Conservation (phyloP, 1,284 basidiomycete species). For the Gymnopus androsaceus region DNA sequence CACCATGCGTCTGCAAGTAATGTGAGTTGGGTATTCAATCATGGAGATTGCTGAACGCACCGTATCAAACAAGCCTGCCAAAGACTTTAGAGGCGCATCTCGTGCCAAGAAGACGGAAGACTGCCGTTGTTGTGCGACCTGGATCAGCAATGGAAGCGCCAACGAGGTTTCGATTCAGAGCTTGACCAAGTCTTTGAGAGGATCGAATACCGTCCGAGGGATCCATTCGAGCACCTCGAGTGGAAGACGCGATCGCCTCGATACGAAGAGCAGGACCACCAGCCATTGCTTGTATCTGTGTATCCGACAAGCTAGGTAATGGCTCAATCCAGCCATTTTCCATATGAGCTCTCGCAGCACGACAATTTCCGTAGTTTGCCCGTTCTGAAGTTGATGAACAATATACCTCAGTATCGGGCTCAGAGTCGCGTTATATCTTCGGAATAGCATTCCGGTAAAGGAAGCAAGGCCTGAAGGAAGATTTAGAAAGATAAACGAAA, state of each 20-base stretch:
- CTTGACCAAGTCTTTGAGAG: slow-evolving; percentile 68
- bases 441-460: slow-evolving; percentile 91
- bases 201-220: slow-evolving; percentile 60
- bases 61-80: slow-evolving; percentile 85
- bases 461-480: slow-evolving; percentile 75
- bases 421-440: slow-evolving; percentile 83
- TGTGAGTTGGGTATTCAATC: neutral
- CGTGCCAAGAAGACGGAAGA: slow-evolving; percentile 73
- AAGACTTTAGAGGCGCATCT: slow-evolving; percentile 78
- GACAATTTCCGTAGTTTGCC: slow-evolving; percentile 86
- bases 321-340: slow-evolving; percentile 97
- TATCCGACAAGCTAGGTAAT: slow-evolving; percentile 84
- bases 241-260: slow-evolving; percentile 77
- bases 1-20: slow-evolving; percentile 68
- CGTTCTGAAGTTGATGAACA: slow-evolving; percentile 85
- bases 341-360: slow-evolving; percentile 91
- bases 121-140: slow-evolving; percentile 86
- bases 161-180: slow-evolving; percentile 72
- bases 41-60: slow-evolving; percentile 50
- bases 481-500: slow-evolving; percentile 18
- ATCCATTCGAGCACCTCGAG: slow-evolving; percentile 72
- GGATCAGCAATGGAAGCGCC: slow-evolving; percentile 82
- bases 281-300: slow-evolving; percentile 87
- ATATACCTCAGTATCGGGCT: slow-evolving; percentile 88
- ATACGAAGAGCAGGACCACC: slow-evolving; percentile 87